These are phyloP conservation scores for Clathrus columnatus DNA, from an alignment of 768 basidiomycete species.

Conservation along the genomic window DNA sequence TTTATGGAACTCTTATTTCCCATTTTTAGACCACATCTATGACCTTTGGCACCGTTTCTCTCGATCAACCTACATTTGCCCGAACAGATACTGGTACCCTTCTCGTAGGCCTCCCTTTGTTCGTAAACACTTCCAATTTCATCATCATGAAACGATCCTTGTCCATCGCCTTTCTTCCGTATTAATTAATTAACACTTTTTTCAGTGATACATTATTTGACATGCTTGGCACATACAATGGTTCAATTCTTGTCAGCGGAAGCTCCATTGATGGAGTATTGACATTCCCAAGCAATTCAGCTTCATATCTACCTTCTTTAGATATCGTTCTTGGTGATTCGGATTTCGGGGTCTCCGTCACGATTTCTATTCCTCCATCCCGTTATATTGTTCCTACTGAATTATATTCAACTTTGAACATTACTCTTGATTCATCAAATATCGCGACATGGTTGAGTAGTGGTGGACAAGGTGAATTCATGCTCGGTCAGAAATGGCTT, in stretches of 20 bases:
- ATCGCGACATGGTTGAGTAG: constrained; percentile 1
- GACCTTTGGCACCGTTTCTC: constrained; percentile 1
- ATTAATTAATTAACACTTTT: too few species aligned
- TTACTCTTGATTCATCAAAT: background rate
- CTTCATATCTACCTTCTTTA: background rate
- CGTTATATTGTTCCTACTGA: background rate
- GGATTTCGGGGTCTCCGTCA: background rate
- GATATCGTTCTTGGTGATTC: background rate
- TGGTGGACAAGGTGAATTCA: background rate
- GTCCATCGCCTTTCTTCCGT: too few species aligned
- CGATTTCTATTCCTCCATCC: constrained; percentile 1
- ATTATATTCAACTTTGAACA: constrained; percentile 1
- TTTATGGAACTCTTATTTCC: background rate
- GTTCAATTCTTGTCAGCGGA: background rate
- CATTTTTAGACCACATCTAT: background rate
- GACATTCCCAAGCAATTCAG: constrained; percentile 3
- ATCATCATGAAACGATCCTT: background rate
- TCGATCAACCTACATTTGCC: background rate
- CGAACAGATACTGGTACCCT: constrained; percentile 5
- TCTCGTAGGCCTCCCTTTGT: background rate
- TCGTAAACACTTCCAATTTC: background rate
- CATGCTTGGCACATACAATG: background rate
- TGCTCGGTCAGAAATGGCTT: constrained; percentile 8
- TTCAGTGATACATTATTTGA: constrained; percentile 1
- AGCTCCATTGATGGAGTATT: background rate